Evolutionary conservation across 148 eudicot species (phyloP).

Genomic region (Dianthus caryophyllus): DNA sequence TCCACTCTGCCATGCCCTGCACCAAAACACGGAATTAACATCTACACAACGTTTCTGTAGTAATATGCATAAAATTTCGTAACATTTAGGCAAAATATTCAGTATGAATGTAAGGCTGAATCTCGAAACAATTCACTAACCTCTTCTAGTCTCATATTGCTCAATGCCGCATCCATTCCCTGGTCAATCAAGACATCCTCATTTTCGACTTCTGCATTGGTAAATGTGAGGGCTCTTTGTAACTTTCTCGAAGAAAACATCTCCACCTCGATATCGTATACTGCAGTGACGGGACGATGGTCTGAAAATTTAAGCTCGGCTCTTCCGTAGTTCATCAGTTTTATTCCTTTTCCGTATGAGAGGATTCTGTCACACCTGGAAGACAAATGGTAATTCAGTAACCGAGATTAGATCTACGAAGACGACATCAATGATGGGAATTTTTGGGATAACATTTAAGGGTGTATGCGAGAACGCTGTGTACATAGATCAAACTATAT

Average conservation of each 20-base stretch:
- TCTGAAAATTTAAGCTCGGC: slow-evolving; percentile 72
- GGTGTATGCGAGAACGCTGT: background rate
- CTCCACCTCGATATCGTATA: slow-evolving; percentile 71
- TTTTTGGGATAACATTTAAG: background rate
- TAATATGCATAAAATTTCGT: too few species aligned
- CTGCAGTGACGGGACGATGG: slow-evolving; percentile 89
- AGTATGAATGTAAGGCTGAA: background rate
- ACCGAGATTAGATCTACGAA: background rate
- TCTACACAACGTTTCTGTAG: background rate
- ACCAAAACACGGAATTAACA: background rate
- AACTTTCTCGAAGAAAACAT: slow-evolving; percentile 62
- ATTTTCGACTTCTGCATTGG: slow-evolving; percentile 75
- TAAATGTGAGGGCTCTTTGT: slow-evolving; percentile 82
- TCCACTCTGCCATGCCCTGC: slow-evolving; percentile 25
- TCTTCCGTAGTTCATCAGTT: slow-evolving; percentile 53
- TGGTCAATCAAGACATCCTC: slow-evolving; percentile 39
- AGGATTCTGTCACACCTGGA: slow-evolving; percentile 95
- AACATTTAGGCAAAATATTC: background rate
- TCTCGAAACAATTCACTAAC: slow-evolving; percentile 28
- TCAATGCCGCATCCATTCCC: slow-evolving; percentile 32
- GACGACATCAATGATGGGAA: background rate
- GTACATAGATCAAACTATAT: background rate
- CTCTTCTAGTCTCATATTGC: slow-evolving; percentile 38
- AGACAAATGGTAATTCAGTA: slow-evolving; percentile 7
- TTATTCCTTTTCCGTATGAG: slow-evolving; percentile 74